Conservation (phyloP, 164 flowering plant species). For the Malania oleifera region DNA sequence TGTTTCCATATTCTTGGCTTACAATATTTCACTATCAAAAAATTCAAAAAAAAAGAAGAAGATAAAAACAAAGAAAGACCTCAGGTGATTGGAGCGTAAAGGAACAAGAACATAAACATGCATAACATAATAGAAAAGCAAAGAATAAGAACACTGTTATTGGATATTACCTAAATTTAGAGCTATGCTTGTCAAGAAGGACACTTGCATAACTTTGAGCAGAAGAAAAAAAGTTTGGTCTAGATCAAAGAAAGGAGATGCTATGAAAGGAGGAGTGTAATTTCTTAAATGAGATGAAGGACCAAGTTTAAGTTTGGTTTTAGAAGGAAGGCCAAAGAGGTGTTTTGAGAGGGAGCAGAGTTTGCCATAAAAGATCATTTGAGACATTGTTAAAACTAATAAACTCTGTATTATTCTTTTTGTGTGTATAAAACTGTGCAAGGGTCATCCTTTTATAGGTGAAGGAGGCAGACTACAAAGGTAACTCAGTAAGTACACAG, state of each 20-base stretch:
- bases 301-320: slow-evolving; percentile 62
- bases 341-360: slow-evolving; percentile 35
- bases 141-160: not conserved
- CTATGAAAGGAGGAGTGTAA: slow-evolving; percentile 88
- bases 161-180: slow-evolving; percentile 53
- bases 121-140: too few species aligned
- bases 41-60: too few species aligned
- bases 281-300: slow-evolving; percentile 57
- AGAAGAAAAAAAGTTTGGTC: slow-evolving; percentile 71
- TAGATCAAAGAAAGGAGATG: slow-evolving; percentile 88
- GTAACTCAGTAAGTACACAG: too few species aligned
- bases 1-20: slow-evolving; percentile 72
- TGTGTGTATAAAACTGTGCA: too few species aligned
- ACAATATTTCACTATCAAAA: slow-evolving; percentile 69
- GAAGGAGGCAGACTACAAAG: too few species aligned
- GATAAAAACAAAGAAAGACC: not conserved
- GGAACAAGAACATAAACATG: not conserved
- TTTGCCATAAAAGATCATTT: slow-evolving; percentile 33
- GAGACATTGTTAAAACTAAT: too few species aligned
- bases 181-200: slow-evolving; percentile 35
- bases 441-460: too few species aligned
- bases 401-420: too few species aligned
- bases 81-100: too few species aligned
- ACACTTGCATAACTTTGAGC: slow-evolving; percentile 54
- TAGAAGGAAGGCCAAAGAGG: slow-evolving; percentile 56